Evolutionary conservation across 2,329 filamentous ascomycete genomes (phyloP).

Genomic region (Dactylonectria macrodidyma): DNA sequence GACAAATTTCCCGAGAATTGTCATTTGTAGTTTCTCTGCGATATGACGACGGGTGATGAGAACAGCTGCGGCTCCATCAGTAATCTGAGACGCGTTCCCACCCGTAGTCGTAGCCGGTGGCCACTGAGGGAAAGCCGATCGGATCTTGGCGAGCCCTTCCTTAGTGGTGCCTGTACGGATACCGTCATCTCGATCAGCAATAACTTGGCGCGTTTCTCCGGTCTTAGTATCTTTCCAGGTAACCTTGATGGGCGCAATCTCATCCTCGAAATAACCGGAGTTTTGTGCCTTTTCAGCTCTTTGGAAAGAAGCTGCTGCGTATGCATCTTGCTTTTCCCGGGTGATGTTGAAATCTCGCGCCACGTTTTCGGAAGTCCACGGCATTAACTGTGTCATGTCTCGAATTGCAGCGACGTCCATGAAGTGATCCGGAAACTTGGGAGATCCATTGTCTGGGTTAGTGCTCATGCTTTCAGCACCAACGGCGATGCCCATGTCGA

Average conservation of each 20-base stretch:
- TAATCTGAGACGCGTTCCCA: conserved; percentile 81
- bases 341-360: conserved; percentile 80
- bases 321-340: conserved; percentile 77
- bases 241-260: conserved; percentile 65
- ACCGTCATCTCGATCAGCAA: conserved; percentile 79
- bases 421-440: not conserved
- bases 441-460: conserved; percentile 15
- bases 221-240: conserved; percentile 17
- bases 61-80: conserved; percentile 79
- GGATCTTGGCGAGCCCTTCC: conserved; percentile 77
- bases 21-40: conserved; percentile 59
- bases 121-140: conserved; percentile 79
- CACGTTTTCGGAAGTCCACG: conserved; percentile 83
- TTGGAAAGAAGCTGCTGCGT: conserved; percentile 76
- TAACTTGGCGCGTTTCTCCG: conserved; percentile 45
- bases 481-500: conserved; percentile 78
- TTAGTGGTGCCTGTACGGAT: conserved; percentile 78
- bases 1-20: conserved; percentile 81
- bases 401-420: conserved; percentile 4
- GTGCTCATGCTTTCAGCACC: conserved; percentile 79
- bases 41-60: conserved; percentile 77
- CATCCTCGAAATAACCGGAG: conserved; percentile 80
- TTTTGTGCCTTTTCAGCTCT: conserved; percentile 81
- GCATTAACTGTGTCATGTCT: conserved; percentile 77
- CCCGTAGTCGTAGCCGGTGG: conserved; percentile 76